phyloP scores from a whole-genome alignment of 148 eudicot species.

The Amaranthus hypochondriacus region DNA sequence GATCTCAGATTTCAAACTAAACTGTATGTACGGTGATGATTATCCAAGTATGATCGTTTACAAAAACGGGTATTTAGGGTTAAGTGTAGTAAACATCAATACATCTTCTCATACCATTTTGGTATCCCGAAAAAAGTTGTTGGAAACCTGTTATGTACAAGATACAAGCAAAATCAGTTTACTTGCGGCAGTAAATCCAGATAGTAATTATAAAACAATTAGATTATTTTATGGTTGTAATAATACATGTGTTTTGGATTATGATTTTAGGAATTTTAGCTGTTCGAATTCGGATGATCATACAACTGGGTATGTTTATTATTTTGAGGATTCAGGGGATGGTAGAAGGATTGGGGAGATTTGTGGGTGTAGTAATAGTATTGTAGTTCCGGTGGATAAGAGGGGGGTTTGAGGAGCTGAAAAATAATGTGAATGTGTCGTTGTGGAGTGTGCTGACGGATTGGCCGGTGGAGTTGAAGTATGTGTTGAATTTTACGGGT shows the following conservation, averaged over 20 bases:
- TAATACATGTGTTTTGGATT: neutral
- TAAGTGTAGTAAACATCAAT: constrained; percentile 2
- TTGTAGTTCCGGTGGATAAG: constrained; percentile 9
- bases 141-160: neutral
- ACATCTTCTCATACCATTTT: constrained; percentile 7
- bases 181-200: neutral
- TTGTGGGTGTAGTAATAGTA: neutral
- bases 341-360: neutral
- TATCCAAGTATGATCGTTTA: constrained; percentile 1
- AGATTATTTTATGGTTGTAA: constrained; percentile 13
- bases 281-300: neutral
- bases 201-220: neutral
- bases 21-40: neutral
- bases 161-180: neutral
- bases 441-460: neutral
- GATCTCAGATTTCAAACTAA: neutral
- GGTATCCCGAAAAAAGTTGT: neutral
- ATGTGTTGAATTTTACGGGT: neutral
- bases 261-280: neutral
- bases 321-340: neutral
- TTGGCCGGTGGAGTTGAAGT: constrained; percentile 6
- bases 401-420: neutral
- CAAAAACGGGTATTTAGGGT: neutral
- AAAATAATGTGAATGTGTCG: neutral
- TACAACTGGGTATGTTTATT: neutral